These are phyloP conservation scores for Mycena filopes DNA, from an alignment of 768 basidiomycete species.

Conservation along the genomic window DNA sequence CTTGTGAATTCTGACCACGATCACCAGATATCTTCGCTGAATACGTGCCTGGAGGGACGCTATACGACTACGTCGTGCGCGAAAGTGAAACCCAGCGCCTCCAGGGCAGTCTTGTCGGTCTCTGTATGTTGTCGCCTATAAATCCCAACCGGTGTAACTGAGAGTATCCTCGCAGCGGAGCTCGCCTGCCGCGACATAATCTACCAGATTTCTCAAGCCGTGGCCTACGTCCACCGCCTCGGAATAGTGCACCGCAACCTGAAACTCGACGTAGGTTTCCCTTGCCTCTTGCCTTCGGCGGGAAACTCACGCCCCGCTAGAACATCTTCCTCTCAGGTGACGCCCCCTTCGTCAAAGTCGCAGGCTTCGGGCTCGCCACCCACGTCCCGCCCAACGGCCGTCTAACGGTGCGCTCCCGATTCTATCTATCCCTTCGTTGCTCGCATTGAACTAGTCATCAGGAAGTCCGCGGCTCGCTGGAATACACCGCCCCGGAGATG, in stretches of 20 bases:
- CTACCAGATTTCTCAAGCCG: constrained; percentile 22
- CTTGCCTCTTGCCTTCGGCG: neutral
- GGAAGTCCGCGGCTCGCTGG: constrained; percentile 9
- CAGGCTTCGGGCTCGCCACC: constrained; percentile 14
- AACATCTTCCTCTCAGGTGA: constrained; percentile 18
- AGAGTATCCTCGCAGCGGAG: neutral
- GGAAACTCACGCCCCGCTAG: neutral
- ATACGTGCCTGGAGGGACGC: constrained; percentile 1
- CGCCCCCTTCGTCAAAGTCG: constrained; percentile 22
- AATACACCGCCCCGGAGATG: constrained; percentile 22
- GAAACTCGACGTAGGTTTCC: constrained; percentile 8
- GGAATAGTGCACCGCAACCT: constrained; percentile 23
- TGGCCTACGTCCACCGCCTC: constrained; percentile 18
- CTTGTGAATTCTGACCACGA: neutral
- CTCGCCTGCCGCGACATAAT: constrained; percentile 14
- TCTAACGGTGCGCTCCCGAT: neutral
- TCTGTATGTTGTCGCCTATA: neutral
- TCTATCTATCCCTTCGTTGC: neutral
- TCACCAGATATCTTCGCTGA: constrained; percentile 7
- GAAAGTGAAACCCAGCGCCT: neutral
- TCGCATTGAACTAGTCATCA: neutral
- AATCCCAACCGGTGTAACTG: neutral
- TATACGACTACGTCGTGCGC: neutral
- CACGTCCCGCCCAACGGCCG: neutral
- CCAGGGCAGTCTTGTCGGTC: neutral